Percentiles rank a stretch among this genome's conserved stretches.
phyloP scores from a whole-genome alignment of 371 early-diverging fungal genomes.

The Mucor velutinosus region DNA sequence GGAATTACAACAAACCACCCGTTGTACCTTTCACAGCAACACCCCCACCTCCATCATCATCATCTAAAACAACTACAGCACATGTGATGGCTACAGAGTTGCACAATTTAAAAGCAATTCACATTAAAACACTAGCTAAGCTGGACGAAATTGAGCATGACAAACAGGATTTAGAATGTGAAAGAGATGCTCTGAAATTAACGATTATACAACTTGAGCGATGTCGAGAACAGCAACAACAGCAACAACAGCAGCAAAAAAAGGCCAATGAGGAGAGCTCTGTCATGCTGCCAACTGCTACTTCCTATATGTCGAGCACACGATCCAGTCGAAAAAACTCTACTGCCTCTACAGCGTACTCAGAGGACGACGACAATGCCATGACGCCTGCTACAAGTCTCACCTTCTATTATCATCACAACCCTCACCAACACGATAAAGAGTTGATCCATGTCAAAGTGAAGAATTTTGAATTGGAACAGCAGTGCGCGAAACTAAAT shows the following conservation, averaged over 20 bases:
- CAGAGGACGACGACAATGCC: background rate
- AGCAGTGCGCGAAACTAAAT: slow-evolving; percentile 32
- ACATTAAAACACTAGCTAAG: slow-evolving; percentile 26
- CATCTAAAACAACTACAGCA: background rate
- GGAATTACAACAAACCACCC: background rate
- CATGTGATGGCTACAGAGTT: slow-evolving; percentile 3
- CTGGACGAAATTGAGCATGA: slow-evolving; percentile 35
- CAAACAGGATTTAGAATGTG: slow-evolving; percentile 40
- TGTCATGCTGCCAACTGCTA: background rate
- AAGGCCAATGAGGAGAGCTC: background rate
- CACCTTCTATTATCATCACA: background rate
- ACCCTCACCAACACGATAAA: background rate
- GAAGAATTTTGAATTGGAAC: slow-evolving; percentile 37
- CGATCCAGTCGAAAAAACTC: slow-evolving; percentile 3
- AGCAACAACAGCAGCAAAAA: background rate
- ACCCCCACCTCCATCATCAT: background rate
- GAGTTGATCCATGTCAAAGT: slow-evolving; percentile 33
- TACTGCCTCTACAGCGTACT: background rate
- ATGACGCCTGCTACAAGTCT: background rate
- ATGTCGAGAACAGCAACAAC: background rate
- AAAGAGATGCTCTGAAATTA: slow-evolving; percentile 45
- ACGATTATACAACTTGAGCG: slow-evolving; percentile 42
- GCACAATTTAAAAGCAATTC: slow-evolving; percentile 2
- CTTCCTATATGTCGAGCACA: background rate
- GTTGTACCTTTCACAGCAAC: too few species aligned